A percentile compares a stretch with the other conserved stretches of the same genome.
Evolutionary conservation across 2,329 filamentous ascomycete species (phyloP).

Genomic region (Hymenotorrendiella dingleyae): DNA sequence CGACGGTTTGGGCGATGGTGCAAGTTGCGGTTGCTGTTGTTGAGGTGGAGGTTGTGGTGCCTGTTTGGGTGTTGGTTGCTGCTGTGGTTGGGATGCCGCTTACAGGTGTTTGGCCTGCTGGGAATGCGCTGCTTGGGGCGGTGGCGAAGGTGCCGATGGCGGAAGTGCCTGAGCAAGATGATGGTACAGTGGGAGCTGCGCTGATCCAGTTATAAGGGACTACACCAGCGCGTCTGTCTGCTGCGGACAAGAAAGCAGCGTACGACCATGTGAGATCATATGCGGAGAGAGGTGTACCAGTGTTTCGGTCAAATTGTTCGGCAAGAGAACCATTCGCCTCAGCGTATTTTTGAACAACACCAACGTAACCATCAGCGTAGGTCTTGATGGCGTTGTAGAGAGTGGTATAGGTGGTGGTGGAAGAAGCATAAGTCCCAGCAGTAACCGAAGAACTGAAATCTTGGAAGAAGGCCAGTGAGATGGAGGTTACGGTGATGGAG

Average conservation of each 20-base stretch:
- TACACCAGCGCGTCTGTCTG: constrained; percentile 47
- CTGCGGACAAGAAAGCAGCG: constrained; percentile 61
- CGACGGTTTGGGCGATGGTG: constrained; percentile 14
- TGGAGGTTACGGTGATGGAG: constrained; percentile 57
- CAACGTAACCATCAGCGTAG: constrained; percentile 55
- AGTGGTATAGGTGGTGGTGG: constrained; percentile 51
- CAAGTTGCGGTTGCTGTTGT: constrained; percentile 3
- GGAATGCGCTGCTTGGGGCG: constrained; percentile 40
- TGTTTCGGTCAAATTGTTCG: constrained; percentile 58
- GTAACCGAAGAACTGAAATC: constrained; percentile 54
- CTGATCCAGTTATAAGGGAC: constrained; percentile 53
- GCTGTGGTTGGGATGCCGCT: constrained; percentile 12
- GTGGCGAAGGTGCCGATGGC: constrained; percentile 45
- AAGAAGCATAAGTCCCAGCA: constrained; percentile 58
- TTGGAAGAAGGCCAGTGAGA: constrained; percentile 66
- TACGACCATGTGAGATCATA: constrained; percentile 69
- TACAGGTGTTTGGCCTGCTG: constrained; percentile 32
- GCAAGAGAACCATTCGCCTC: constrained; percentile 55
- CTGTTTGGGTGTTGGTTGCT: constrained; percentile 7
- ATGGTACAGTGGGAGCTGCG: constrained; percentile 39
- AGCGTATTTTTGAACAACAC: constrained; percentile 43
- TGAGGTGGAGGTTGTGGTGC: constrained; percentile 9
- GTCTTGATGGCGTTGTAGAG: constrained; percentile 56
- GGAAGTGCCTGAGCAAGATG: constrained; percentile 42
- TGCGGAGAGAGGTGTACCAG: constrained; percentile 53